Base-by-base conservation (phyloP, 169 alveolate genomes). In the Amoebophrya sp. region DNA sequence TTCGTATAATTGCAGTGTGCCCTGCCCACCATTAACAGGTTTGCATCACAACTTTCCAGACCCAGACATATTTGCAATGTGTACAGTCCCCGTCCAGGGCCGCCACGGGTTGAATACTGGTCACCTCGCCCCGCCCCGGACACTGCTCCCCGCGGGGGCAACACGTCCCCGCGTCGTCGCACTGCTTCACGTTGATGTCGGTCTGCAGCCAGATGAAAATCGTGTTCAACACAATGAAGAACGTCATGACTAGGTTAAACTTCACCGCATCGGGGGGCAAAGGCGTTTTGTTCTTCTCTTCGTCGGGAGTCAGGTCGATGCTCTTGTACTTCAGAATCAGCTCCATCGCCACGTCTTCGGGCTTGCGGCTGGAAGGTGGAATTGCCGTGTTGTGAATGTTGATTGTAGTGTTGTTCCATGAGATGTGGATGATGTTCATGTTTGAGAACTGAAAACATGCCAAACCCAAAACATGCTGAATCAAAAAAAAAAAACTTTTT, bases 331-430 rank as follows among this genome's bases (percentile, higher is more conserved):
- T 66, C 83, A 66, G 35, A 66, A 66, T 66, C 12, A 66, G 32
- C 35, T 66, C 83, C 12, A n/a, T 66, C 35, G 83, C 83, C 29
- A 66, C 83, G 83, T 66, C 83, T 7, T 66, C 83, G 32, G 83
- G 83, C 83, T 66, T 66, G 83, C 83, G 83, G 35, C 83, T 66
- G 83, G 35, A n/a, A n/a, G n/a, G n/a, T n/a, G n/a, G n/a, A n/a
- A n/a, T n/a, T n/a, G n/a, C n/a, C n/a, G n/a, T n/a, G n/a, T n/a
- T n/a, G n/a, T n/a, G n/a, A n/a, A n/a, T n/a, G n/a, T n/a, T n/a
- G n/a, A n/a, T n/a, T n/a, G n/a, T n/a, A n/a, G n/a, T n/a, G n/a
- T n/a, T n/a, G n/a, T n/a, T n/a, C n/a, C n/a, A n/a, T n/a, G n/a
- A n/a, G n/a, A n/a, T n/a, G n/a, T n/a, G n/a, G n/a, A n/a, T n/a